Evolutionary conservation across 1,284 basidiomycete species (phyloP).

Genomic region (Sanghuangporus weigelae): DNA sequence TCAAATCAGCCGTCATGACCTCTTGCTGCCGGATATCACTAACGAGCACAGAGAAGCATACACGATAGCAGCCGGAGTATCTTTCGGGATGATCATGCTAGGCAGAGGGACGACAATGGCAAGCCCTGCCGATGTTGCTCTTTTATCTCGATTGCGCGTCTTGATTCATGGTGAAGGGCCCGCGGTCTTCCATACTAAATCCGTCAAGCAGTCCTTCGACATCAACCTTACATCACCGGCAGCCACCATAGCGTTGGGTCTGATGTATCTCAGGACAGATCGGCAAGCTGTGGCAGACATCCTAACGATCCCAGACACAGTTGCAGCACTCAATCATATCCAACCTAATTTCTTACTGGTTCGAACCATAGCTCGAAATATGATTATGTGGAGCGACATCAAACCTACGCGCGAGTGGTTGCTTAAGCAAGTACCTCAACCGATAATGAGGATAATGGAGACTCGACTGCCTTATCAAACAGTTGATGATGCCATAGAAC

Average conservation of each 20-base stretch:
- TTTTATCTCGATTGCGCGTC: conserved; percentile 61
- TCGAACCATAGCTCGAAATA: conserved; percentile 69
- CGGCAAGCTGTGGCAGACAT: conserved; percentile 82
- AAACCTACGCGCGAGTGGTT: conserved; percentile 77
- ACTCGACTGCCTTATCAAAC: conserved; percentile 42
- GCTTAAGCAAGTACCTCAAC: conserved; percentile 63
- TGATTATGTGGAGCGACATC: conserved; percentile 89
- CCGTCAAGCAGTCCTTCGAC: conserved; percentile 57
- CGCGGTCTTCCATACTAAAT: conserved; percentile 30
- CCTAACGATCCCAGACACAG: conserved; percentile 77
- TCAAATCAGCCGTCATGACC: conserved; percentile 76
- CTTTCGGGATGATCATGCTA: conserved; percentile 95
- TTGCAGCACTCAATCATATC: conserved; percentile 75
- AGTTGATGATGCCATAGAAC: conserved; percentile 73
- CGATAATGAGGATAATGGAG: conserved; percentile 60
- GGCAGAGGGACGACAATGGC: conserved; percentile 65
- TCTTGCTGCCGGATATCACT: conserved; percentile 76
- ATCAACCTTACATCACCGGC: conserved; percentile 86
- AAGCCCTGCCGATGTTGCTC: conserved; percentile 68
- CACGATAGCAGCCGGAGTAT: conserved; percentile 81
- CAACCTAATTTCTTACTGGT: conserved; percentile 86
- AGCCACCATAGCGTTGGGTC: conserved; percentile 83
- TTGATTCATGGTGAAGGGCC: conserved; percentile 70
- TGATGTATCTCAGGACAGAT: conserved; percentile 89
- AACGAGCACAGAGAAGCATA: conserved; percentile 90